These are phyloP conservation scores for Diaporthe nobilis DNA, from an alignment of 2,329 filamentous ascomycete genomes.

Conservation along the genomic window DNA sequence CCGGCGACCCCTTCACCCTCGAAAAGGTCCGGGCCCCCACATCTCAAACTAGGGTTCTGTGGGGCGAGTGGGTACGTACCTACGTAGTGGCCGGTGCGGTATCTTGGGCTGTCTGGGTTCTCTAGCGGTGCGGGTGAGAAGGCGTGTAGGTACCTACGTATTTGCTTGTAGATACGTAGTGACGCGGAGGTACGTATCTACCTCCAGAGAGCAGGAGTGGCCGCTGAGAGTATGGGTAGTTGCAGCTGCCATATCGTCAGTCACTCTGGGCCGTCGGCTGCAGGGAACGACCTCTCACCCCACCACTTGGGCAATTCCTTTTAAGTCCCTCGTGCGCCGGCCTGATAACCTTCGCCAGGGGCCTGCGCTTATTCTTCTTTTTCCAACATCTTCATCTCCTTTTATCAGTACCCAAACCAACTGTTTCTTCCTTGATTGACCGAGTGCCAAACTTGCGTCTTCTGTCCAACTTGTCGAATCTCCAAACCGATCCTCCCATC, in stretches of 20 bases:
- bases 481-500: neutral
- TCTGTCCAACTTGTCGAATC: neutral
- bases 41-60: slow-evolving; percentile 22
- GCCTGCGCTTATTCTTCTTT: slow-evolving; percentile 15
- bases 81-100: slow-evolving; percentile 27
- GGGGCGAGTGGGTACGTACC: slow-evolving; percentile 24
- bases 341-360: slow-evolving; percentile 18
- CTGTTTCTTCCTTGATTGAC: slow-evolving; percentile 16
- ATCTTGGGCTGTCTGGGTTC: neutral
- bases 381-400: slow-evolving; percentile 12
- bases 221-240: neutral
- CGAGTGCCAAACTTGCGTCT: neutral
- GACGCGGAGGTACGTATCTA: neutral
- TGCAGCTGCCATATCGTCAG: neutral
- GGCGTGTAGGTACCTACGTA: neutral
- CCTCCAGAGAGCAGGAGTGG: slow-evolving; percentile 1
- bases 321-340: slow-evolving; percentile 24
- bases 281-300: slow-evolving; percentile 15
- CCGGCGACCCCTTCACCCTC: slow-evolving; percentile 5
- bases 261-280: neutral
- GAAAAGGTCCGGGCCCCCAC: slow-evolving; percentile 24
- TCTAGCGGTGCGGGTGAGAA: neutral
- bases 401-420: neutral
- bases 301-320: slow-evolving; percentile 25
- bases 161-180: neutral